Evolutionary conservation across 345 rosid genomes (phyloP), one percentile per base, ranked within the genome.

Genomic region (Sisymbrium altissimum): DNA sequence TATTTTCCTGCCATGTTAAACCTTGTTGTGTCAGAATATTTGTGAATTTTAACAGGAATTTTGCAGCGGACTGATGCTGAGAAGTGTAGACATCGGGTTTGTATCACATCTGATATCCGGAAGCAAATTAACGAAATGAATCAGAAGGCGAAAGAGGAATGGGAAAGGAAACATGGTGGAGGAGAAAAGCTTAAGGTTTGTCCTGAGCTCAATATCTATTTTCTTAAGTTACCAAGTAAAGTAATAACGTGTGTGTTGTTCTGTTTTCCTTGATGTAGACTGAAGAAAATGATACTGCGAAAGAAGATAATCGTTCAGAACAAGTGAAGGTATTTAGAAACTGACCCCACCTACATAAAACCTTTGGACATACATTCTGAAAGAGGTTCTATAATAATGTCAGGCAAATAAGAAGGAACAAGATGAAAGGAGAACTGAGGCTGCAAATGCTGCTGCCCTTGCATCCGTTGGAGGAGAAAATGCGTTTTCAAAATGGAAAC

Each of bases 401-500:
- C 39, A 89, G 93, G 86, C 11, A 72, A 85, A 84, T 82, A 93
- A 85, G 79, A 93, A 85, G 79, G 90, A 89, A 64, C 86, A 82
- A 55, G 93, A 87, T 78, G 85, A 89, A 82, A 79, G 81, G 97
- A 92, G 93, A 82, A 71, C 97, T 19, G 87, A 89, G 12, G 99
- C 95, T 75, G 96, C 25, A 23, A 95, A 92, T 74, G 92, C 84
- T 79, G 96, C 97, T 79, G 99, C 92, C 30, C 86, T 83, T 66
- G 92, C 87, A 71, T 97, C 97, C 74, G 85, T 82, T 67, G 97
- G 99, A 66, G 99, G 93, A 73, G 89, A 85, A 68, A 89, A 92
- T 83, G 61, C 77, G 89, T 62, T 88, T 46, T 86, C 87, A n/a
- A 95, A 89, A 85, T 92, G 98, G 99, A 96, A 88, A 80, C 85